Percentiles rank a stretch among this genome's conserved stretches.
phyloP scores from a whole-genome alignment of 2,329 filamentous ascomycete species.

The Cryoendolithus antarcticus region DNA sequence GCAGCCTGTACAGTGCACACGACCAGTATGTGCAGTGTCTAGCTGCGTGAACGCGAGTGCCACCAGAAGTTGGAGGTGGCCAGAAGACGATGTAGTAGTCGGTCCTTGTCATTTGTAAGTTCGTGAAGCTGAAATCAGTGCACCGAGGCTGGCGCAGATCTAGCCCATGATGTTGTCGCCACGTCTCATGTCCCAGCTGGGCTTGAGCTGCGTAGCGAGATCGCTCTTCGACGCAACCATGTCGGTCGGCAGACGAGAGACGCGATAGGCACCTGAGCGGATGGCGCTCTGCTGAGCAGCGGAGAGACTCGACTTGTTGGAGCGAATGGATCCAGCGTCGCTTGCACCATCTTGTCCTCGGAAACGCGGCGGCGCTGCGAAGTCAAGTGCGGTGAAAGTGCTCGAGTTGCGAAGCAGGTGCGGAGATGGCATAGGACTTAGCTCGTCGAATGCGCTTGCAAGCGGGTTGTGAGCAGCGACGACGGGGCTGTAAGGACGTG shows the following conservation, averaged over 20 bases:
- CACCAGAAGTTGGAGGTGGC: too few species aligned
- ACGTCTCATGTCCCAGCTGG: constrained; percentile 40
- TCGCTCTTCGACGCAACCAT: constrained; percentile 66
- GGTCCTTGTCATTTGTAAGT: too few species aligned
- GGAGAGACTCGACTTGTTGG: constrained; percentile 69
- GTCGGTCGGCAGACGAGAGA: constrained; percentile 72
- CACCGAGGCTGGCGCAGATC: not conserved
- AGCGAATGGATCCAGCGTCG: constrained; percentile 42
- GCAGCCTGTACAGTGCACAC: too few species aligned
- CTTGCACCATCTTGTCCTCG: constrained; percentile 39
- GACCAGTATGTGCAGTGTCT: too few species aligned
- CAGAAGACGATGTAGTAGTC: too few species aligned
- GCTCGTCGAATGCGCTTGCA: constrained; percentile 73
- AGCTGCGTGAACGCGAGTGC: too few species aligned
- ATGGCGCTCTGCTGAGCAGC: constrained; percentile 57
- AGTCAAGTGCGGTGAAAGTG: constrained; percentile 69
- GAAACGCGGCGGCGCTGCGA: constrained; percentile 66
- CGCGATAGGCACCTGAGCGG: constrained; percentile 70
- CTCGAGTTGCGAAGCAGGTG: constrained; percentile 64
- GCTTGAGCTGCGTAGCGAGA: constrained; percentile 45
- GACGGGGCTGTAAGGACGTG: constrained; percentile 59
- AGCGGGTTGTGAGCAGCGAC: constrained; percentile 67
- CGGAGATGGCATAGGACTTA: constrained; percentile 77
- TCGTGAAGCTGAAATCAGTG: too few species aligned
- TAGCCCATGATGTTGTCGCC: constrained; percentile 4